Conservation (phyloP, 2,329 filamentous ascomycete genomes). For the Camillea tinctor region DNA sequence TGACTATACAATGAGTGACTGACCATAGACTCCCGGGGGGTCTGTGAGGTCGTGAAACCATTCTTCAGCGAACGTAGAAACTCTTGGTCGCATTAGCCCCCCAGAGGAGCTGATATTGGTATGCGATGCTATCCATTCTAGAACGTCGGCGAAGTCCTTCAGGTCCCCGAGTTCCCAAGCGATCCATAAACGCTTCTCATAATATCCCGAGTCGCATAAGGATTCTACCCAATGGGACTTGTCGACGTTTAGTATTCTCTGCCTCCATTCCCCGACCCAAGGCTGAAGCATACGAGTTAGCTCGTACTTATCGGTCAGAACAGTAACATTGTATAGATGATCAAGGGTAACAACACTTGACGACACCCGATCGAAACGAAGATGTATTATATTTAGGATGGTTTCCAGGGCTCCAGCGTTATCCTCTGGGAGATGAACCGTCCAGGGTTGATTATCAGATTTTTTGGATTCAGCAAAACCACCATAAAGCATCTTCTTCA, state of each 20-base stretch:
- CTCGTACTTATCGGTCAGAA: not conserved
- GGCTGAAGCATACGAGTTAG: not conserved
- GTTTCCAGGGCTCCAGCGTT: not conserved
- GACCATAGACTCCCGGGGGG: not conserved
- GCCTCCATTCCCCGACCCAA: not conserved
- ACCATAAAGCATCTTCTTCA: not conserved
- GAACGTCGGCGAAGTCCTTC: not conserved
- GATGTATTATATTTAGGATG: not conserved
- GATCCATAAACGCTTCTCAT: not conserved
- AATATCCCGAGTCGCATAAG: not conserved
- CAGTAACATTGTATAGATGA: not conserved
- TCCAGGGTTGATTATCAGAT: not conserved
- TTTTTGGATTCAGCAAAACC: not conserved
- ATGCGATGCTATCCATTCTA: not conserved
- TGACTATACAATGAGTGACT: not conserved
- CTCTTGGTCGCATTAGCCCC: no score
- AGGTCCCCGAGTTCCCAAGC: not conserved
- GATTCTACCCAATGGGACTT: not conserved
- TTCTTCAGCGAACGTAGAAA: no score
- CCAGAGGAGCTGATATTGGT: no score
- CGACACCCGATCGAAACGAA: not conserved
- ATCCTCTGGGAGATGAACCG: not conserved
- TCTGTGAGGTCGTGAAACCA: not conserved
- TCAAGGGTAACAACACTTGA: not conserved
- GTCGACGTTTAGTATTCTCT: no score